Evolutionary conservation across 2,329 filamentous ascomycete genomes (phyloP).

Genomic region (Fusarium coffeatum): DNA sequence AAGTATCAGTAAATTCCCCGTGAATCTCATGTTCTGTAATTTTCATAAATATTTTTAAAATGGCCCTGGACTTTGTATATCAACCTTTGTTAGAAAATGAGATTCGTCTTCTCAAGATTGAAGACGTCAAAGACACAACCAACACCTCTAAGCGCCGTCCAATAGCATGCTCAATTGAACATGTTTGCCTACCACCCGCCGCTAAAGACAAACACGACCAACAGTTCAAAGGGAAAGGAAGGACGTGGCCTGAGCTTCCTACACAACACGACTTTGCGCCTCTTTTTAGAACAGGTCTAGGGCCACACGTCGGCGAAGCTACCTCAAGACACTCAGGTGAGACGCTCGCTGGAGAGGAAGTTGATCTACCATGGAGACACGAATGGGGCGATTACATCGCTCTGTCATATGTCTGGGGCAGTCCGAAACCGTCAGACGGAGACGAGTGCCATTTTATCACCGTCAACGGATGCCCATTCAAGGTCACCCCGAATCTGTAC

Average conservation of each 20-base stretch:
- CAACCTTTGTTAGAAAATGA: background rate
- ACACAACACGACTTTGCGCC: background rate
- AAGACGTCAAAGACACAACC: background rate
- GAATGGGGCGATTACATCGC: slow-evolving; percentile 15
- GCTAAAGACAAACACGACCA: accelerated
- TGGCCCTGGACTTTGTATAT: background rate
- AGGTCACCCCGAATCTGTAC: background rate
- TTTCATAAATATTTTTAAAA: background rate
- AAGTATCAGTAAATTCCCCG: too few relatives aligned
- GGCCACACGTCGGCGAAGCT: accelerated
- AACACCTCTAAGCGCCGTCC: too few relatives aligned
- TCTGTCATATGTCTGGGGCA: background rate
- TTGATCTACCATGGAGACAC: background rate
- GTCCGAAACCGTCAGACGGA: background rate
- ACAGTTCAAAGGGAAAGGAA: background rate
- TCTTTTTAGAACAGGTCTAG: background rate
- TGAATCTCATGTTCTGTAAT: too few relatives aligned
- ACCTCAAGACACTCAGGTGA: accelerated
- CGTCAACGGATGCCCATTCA: background rate
- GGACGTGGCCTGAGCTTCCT: background rate
- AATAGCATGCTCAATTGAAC: background rate
- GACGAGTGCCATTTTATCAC: background rate
- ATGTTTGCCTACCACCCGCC: background rate
- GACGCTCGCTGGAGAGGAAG: background rate
- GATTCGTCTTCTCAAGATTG: background rate